A percentile compares a stretch with the other conserved stretches of the same genome.
Evolutionary conservation across 768 basidiomycete genomes (phyloP).

Genomic region (Termitomyces sp.): DNA sequence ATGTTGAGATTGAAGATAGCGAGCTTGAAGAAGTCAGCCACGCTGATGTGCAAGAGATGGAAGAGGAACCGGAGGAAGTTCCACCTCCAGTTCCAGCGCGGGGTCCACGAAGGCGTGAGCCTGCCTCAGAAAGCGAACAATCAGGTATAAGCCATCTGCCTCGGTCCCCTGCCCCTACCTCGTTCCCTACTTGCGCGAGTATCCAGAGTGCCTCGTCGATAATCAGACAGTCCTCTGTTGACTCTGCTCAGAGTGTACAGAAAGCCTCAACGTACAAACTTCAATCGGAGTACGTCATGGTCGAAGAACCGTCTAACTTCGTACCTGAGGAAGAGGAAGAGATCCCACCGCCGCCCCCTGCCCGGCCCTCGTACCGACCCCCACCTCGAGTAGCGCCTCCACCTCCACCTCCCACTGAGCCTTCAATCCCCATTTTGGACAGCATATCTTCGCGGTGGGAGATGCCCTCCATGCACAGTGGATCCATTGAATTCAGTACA

Average conservation of each 20-base stretch:
- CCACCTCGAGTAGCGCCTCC: slow-evolving; percentile 35
- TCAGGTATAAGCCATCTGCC: slow-evolving; percentile 24
- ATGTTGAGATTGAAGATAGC: slow-evolving; percentile 69
- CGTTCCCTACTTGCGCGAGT: slow-evolving; percentile 38
- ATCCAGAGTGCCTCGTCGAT: slow-evolving; percentile 30
- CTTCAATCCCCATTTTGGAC: slow-evolving; percentile 27
- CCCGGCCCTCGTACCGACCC: slow-evolving; percentile 36
- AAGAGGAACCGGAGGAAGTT: slow-evolving; percentile 40
- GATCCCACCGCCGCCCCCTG: slow-evolving; percentile 42
- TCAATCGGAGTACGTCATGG: slow-evolving; percentile 61
- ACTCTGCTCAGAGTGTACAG: slow-evolving; percentile 22
- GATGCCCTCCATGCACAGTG: slow-evolving; percentile 55
- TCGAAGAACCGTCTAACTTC: slow-evolving; percentile 45
- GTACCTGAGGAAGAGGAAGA: slow-evolving; percentile 34
- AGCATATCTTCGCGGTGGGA: slow-evolving; percentile 60
- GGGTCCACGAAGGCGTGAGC: slow-evolving; percentile 20
- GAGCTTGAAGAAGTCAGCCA: slow-evolving; percentile 66
- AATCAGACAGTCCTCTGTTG: slow-evolving; percentile 33
- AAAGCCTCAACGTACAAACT: slow-evolving; percentile 24
- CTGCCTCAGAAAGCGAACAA: slow-evolving; percentile 17
- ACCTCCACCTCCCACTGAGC: slow-evolving; percentile 22
- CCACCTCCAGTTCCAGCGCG: slow-evolving; percentile 59
- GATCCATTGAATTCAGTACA: slow-evolving; percentile 49
- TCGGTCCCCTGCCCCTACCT: slow-evolving; percentile 43
- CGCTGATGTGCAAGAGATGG: slow-evolving; percentile 41